Percentiles rank a stretch among this genome's conserved stretches.
phyloP scores from a whole-genome alignment of 805 yeast genomes.

The Torulaspora gathmanii region DNA sequence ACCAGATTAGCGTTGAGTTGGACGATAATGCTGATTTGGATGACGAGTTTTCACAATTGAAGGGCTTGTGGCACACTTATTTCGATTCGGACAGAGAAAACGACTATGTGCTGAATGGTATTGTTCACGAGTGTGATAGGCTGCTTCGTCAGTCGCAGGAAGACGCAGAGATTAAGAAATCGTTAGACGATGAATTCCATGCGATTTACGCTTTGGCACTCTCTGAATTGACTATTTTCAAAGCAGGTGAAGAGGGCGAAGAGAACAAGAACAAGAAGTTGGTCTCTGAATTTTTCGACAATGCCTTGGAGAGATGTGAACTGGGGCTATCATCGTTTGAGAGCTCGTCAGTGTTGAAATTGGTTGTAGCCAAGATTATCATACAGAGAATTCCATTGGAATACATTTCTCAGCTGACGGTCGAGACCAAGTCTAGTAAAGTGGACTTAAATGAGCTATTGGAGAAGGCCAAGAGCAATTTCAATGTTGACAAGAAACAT shows the following conservation, averaged over 20 bases:
- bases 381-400: constrained; percentile 57
- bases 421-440: constrained; percentile 32
- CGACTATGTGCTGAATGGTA: constrained; percentile 68
- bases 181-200: constrained; percentile 53
- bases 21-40: constrained; percentile 66
- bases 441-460: constrained; percentile 41
- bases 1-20: constrained; percentile 59
- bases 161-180: constrained; percentile 20
- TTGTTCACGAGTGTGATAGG: constrained; percentile 89
- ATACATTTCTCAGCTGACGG: constrained; percentile 47
- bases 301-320: constrained; percentile 65
- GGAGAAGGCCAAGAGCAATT: constrained; percentile 44
- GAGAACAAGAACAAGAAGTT: constrained; percentile 30
- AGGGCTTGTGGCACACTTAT: constrained; percentile 68
- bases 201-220: constrained; percentile 70
- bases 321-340: constrained; percentile 52
- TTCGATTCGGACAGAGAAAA: constrained; percentile 51
- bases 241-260: constrained; percentile 38
- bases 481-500: constrained; percentile 41
- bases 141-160: constrained; percentile 45
- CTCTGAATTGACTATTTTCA: constrained; percentile 57
- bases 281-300: constrained; percentile 56
- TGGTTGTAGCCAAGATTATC: constrained; percentile 53
- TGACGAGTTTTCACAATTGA: constrained; percentile 73
- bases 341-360: constrained; percentile 43